Conservation (phyloP, 208 protist species). For the Balamuthia mandrillaris region DNA sequence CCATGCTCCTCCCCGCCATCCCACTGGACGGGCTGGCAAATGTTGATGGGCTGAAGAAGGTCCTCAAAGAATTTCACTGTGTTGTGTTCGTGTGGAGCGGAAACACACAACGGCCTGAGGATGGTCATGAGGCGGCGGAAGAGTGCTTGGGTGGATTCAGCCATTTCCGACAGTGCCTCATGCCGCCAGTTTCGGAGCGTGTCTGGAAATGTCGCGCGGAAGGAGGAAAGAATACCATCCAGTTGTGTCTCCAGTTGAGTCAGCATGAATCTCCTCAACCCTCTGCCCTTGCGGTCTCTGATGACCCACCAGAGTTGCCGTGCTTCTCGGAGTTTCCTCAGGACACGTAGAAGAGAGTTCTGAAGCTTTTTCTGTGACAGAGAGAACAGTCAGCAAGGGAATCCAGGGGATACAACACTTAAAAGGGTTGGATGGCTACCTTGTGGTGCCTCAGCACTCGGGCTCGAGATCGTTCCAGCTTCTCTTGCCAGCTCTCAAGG, state of each 20-base stretch:
- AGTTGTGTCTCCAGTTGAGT: neutral
- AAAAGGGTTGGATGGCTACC: neutral
- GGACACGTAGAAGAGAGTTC: neutral
- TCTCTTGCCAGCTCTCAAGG: neutral
- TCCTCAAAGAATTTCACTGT: neutral
- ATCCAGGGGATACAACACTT: neutral
- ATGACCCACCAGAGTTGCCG: neutral
- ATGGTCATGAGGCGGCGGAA: neutral
- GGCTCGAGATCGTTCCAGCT: neutral
- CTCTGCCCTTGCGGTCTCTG: neutral
- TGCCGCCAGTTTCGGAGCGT: neutral
- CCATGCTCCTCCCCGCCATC: too few relatives aligned
- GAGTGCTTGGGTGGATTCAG: neutral
- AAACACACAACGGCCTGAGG: neutral
- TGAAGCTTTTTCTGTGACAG: neutral
- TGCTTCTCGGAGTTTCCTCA: neutral
- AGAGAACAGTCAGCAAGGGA: neutral
- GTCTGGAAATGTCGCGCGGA: neutral
- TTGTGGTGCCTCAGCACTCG: neutral
- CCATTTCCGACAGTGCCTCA: neutral
- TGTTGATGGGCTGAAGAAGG: neutral
- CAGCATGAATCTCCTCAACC: neutral
- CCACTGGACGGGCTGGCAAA: too few relatives aligned
- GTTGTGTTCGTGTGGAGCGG: too few relatives aligned
- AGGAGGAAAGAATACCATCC: neutral